Evolutionary conservation across 2,329 filamentous ascomycete genomes (phyloP), one percentile per base, ranked within the genome.

Genomic region (Fusarium sp.): DNA sequence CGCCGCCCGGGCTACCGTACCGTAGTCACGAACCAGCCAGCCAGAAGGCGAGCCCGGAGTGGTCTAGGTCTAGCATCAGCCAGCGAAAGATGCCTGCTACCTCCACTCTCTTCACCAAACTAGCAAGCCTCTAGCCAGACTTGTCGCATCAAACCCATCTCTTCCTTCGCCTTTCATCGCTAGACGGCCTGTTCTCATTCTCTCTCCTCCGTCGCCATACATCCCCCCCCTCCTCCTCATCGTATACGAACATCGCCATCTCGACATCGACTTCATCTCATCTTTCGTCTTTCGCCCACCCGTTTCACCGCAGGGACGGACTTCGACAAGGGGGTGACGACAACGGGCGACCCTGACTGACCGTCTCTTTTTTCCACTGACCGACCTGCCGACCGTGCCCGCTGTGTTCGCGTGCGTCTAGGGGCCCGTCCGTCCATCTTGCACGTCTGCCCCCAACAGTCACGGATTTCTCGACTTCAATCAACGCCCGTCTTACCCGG

Each of bases 321-420:
- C 60, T 57, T 60, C 18, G 60, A 69, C 68, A 60, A 71, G 68
- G 68, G 68, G 65, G 60, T 56, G 55, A 53, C 64, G 60, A 65
- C 64, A 60, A 23, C 66, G 63, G 65, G 44, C 56, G 66, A 71
- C 63, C 64, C 68, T 66, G 70, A 70, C 68, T 66, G 70, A 70
- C 72, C 72, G 72, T 72, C 66, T 64, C 56, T 64, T 73, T 75
- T 70, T 69, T 69, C 68, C 68, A 71, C 63, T 66, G 68, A 72
- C 72, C 68, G 72, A 71, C 65, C 71, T 65, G 48, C 56, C 64
- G 53, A 66, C 71, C 68, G 62, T 70, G 73, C 64, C 71, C 70
- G 69, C 68, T 63, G 72, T 73, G 72, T 73, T 72, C 70, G 66
- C 71, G 69, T 73, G 68, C 62, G 68, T 68, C 63, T 74, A 72